Conservation (phyloP, 306 rosid genomes). For the Sophora flavescens region DNA sequence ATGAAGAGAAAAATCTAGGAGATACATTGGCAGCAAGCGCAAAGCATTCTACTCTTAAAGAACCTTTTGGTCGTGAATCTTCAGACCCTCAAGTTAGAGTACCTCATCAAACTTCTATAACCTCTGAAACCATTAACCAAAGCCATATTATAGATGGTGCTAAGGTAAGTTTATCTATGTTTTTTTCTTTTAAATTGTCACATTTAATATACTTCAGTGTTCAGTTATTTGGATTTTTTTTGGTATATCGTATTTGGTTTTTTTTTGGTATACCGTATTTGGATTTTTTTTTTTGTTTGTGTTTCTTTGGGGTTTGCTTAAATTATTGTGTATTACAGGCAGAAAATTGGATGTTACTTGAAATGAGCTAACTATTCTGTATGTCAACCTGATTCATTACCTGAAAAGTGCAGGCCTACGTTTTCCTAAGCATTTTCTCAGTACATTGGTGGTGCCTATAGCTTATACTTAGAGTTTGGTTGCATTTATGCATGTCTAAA, state of each 20-base stretch:
- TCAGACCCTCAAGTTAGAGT: constrained; percentile 48
- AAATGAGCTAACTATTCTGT: constrained; percentile 10
- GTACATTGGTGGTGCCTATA: background rate
- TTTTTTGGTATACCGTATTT: background rate
- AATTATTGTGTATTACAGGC: background rate
- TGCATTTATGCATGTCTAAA: background rate
- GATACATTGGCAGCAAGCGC: constrained; percentile 51
- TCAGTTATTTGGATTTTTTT: background rate
- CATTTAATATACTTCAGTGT: background rate
- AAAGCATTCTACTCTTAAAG: constrained; percentile 44
- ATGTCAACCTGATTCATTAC: constrained; percentile 7
- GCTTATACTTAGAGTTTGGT: background rate
- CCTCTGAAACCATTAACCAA: constrained; percentile 53
- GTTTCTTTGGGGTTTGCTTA: background rate
- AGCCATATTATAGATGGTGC: constrained; percentile 49
- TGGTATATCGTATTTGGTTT: background rate
- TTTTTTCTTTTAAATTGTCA: constrained; percentile 4
- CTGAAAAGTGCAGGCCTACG: background rate
- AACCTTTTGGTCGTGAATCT: constrained; percentile 40
- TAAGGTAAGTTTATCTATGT: constrained; percentile 52
- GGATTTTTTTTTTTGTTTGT: background rate
- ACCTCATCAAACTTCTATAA: constrained; percentile 44
- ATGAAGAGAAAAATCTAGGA: constrained; percentile 40
- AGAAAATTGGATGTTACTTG: constrained; percentile 22
- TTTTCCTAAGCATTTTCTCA: background rate